A percentile compares a stretch with the other conserved stretches of the same genome.
Evolutionary conservation across 176 grass and related monocot genomes (phyloP).

Genomic region (Neostapfia colusana): DNA sequence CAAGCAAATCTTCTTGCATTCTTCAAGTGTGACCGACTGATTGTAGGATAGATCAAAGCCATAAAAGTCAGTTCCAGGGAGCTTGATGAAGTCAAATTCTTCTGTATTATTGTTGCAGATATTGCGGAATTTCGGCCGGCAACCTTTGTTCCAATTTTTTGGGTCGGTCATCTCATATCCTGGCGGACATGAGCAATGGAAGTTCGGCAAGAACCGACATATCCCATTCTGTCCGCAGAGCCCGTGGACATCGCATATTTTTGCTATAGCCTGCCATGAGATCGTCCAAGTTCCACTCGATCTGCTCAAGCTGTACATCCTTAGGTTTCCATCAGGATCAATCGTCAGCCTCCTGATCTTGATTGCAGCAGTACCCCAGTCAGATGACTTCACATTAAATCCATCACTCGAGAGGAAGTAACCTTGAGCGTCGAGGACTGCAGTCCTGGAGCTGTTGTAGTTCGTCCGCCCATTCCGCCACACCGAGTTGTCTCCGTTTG

Average conservation of each 20-base stretch:
- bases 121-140: constrained; percentile 40
- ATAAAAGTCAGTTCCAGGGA: constrained; percentile 51
- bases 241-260: constrained; percentile 49
- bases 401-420: constrained; percentile 60
- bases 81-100: constrained; percentile 49
- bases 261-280: constrained; percentile 53
- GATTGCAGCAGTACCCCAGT: constrained; percentile 38
- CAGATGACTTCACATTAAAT: constrained; percentile 46
- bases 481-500: constrained; percentile 31
- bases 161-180: constrained; percentile 52
- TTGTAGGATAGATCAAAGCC: constrained; percentile 55
- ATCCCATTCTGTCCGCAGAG: constrained; percentile 67
- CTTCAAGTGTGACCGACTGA: constrained; percentile 30
- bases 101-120: constrained; percentile 35
- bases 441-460: constrained; percentile 62
- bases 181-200: constrained; percentile 45
- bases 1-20: constrained; percentile 49
- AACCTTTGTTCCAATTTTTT: constrained; percentile 55
- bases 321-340: constrained; percentile 59
- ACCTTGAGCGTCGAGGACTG: constrained; percentile 52
- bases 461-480: constrained; percentile 39
- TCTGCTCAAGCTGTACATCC: constrained; percentile 50
- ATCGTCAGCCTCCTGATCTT: constrained; percentile 57
- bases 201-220: constrained; percentile 43
- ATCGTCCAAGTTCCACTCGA: constrained; percentile 37